These are phyloP conservation scores for Euphorbia neoarborescens DNA, from an alignment of 441 rosid genomes.

Conservation along the genomic window DNA sequence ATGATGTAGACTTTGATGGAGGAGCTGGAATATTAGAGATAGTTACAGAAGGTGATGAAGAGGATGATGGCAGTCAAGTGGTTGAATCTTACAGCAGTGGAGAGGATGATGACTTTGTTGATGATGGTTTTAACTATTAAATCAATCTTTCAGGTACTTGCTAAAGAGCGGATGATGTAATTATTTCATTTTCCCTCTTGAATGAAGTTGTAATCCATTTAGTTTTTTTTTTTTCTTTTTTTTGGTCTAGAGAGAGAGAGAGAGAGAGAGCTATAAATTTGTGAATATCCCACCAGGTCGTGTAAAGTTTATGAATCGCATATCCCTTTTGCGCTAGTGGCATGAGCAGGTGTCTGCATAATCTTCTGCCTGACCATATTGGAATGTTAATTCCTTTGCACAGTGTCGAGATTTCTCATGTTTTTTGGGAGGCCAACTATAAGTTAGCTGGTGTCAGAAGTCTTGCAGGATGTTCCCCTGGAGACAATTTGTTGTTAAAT, in stretches of 20 bases:
- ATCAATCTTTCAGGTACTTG: conserved; percentile 8
- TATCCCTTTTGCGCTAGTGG: no score
- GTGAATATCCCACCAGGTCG: no score
- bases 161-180: conserved; percentile 20
- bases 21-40: conserved; percentile 62
- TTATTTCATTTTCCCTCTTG: conserved; percentile 13
- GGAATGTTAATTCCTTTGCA: no score
- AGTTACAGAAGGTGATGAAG: conserved; percentile 51
- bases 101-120: conserved; percentile 45
- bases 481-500: no score
- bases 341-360: no score
- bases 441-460: no score
- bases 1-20: conserved; percentile 49
- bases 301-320: no score
- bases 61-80: conserved; percentile 57
- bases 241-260: not conserved
- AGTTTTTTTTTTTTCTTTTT: not conserved
- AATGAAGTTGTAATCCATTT: not conserved
- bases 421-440: no score
- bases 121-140: conserved; percentile 20
- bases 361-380: no score
- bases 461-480: no score
- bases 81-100: conserved; percentile 74
- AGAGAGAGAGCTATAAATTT: not conserved
- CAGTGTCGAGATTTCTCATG: no score